Conservation (phyloP, 1,139 yeast genomes). For the Yueomyces sp. region DNA sequence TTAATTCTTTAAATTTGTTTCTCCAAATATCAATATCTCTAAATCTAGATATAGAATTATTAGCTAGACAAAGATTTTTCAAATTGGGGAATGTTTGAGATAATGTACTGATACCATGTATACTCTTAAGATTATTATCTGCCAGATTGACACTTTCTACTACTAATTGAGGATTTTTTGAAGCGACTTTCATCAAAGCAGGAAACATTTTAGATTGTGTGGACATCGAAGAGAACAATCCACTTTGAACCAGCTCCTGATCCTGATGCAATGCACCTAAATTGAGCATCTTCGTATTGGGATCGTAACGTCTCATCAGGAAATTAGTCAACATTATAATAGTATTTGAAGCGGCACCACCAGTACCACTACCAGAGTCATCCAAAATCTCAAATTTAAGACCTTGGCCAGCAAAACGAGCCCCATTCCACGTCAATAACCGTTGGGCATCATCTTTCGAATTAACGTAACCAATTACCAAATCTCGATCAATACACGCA, state of each 20-base stretch:
- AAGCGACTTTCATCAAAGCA: conserved; percentile 79
- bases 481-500: conserved; percentile 31
- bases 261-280: conserved; percentile 60
- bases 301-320: conserved; percentile 53
- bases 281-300: conserved; percentile 54
- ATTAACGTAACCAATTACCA: conserved; percentile 46
- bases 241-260: conserved; percentile 44
- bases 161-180: conserved; percentile 27
- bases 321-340: conserved; percentile 52
- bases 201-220: conserved; percentile 74
- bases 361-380: conserved; percentile 14
- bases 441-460: conserved; percentile 44
- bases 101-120: conserved; percentile 49
- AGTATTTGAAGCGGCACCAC: conserved; percentile 30
- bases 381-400: conserved; percentile 40
- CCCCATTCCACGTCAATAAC: conserved; percentile 56
- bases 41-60: conserved; percentile 51
- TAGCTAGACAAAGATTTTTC: conserved; percentile 66
- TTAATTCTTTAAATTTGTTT: conserved; percentile 55
- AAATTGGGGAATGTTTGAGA: conserved; percentile 66
- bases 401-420: conserved; percentile 66
- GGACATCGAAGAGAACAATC: conserved; percentile 48
- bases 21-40: conserved; percentile 65
- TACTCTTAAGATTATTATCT: conserved; percentile 52
- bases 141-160: conserved; percentile 73